Base-by-base conservation (phyloP, 2,329 filamentous ascomycete species). In the Zopfia rhizophila region DNA sequence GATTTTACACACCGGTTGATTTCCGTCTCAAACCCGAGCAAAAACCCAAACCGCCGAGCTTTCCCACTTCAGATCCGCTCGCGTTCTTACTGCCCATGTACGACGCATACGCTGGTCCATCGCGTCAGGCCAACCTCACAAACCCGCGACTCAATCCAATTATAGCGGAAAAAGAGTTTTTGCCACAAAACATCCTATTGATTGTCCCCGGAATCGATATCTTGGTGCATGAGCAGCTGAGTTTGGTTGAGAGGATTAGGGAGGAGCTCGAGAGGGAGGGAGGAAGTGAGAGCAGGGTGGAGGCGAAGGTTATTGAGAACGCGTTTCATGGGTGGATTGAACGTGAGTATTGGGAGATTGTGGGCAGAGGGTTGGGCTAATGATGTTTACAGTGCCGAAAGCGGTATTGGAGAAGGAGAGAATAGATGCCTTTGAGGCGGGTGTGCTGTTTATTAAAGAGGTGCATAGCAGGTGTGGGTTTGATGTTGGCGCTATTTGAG, bases 151-250 rank as follows among this genome's bases (percentile, higher is more conserved):
- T 79, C 40, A 72, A 69, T 45, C 69, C 73, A 0, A 65, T 66
- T 1, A 37, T 78, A 11, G 70, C 70, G 16, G 52, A 59, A 7
- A 53, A 59, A 19, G 64, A 69, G 24, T 63, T 54, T 0, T 53
- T 78, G 12, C 76, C 75, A 0, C 41, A 59, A 17, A 49, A 70
- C 10, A 70, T 78, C 51, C 40, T 78, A 11, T 62, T 79, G 32
- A 56, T 77, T 5, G 61, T 77, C 10, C 59, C 74, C 3, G 66
- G 48, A 7, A 61, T 75, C 8, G 76, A 79, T 44, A 76, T 78
- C 24, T 53, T 78, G 6, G 52, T 71, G 1, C 56, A 70, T 11
- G 75, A 78, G 58, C 72, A 75, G 56, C 61, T 69, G 24, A 51
- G 44, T 2, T 75, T 79, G 51, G 63, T 70, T 2, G 59, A 72